Evolutionary conservation across 768 basidiomycete species (phyloP).

Genomic region (Gautieria morchelliformis): DNA sequence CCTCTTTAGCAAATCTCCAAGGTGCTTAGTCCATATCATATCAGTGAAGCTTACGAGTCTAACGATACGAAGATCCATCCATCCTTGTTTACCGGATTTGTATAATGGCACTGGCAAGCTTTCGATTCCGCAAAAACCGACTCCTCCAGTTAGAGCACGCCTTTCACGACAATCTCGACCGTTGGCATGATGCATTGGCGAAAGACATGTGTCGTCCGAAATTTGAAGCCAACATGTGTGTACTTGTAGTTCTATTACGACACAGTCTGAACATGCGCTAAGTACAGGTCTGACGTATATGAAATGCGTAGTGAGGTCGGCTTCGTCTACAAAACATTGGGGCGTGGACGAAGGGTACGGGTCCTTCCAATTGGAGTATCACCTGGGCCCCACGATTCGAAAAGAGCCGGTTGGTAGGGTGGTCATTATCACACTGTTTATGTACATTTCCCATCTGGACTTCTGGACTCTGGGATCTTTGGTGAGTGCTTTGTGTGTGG

Average conservation of each 20-base stretch:
- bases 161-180: constrained; percentile 59
- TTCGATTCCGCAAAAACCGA: constrained; percentile 63
- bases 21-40: constrained; percentile 21
- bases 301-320: constrained; percentile 19
- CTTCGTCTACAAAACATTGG: constrained; percentile 53
- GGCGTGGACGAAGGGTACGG: constrained; percentile 61
- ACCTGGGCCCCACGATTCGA: constrained; percentile 42
- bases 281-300: constrained; percentile 1
- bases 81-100: constrained; percentile 44
- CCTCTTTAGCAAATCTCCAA: constrained; percentile 43
- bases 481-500: constrained; percentile 26
- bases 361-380: constrained; percentile 32
- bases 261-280: no score
- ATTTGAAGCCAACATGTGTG: constrained; percentile 48
- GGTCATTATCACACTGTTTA: constrained; percentile 38
- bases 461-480: constrained; percentile 33
- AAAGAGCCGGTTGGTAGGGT: constrained; percentile 74
- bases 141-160: constrained; percentile 67
- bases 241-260: constrained; percentile 20
- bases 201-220: constrained; percentile 55
- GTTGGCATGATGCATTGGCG: constrained; percentile 47
- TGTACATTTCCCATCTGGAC: constrained; percentile 69
- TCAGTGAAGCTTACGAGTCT: background rate
- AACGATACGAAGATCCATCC: constrained; percentile 39
- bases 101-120: constrained; percentile 46